Base-by-base conservation (phyloP, 768 basidiomycete species). In the Rhodosporidiobolus odoratus region DNA sequence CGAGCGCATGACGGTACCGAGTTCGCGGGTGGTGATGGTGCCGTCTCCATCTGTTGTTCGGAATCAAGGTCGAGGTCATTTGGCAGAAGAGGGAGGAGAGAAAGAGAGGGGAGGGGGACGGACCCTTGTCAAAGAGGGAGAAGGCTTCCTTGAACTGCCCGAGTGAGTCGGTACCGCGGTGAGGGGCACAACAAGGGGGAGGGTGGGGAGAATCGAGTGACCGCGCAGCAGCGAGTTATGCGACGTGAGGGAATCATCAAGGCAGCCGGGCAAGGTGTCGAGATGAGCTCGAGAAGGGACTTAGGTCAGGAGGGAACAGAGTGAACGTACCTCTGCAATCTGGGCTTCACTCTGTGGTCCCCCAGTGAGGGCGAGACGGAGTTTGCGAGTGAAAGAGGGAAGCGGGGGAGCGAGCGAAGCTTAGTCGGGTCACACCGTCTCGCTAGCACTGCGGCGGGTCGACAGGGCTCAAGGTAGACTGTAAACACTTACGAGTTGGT, bases 111-210 rank as follows among this genome's bases (percentile, higher is more conserved):
- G 19, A 38, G 66, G 57, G 72, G 52, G 27, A 56, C 76, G 35
- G 38, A 75, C 77, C 77, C 64, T 78, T 78, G 76, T 78, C 77
- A 81, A 98, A 97, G 30, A 98, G 85, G 68, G 93, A 92, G 83
- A 98, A 97, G 59, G 94, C 94, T 84, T 97, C 95, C 85, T 95
- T 97, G 87, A 94, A 97, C 82, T 95, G 92, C 91, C 3, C 25
- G 38, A 3, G 25, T 21, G 25, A 32, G 13, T 8, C n/a, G 6
- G 79, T 47, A 23, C 19, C 21, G 13, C 7, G 19, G 6, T 25
- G 25, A 8, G 34, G 35, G 41, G 27, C 12, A 50, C 15, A 50
- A 9, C 12, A 50, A 50, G 8, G 1, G 35, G 23, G 21, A 2
- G 35, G 37, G 30, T 6, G 3, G 27, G 12, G 61, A 12, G 17